Evolutionary conservation across 768 basidiomycete species (phyloP).

Genomic region (Basidioascus undulatus): DNA sequence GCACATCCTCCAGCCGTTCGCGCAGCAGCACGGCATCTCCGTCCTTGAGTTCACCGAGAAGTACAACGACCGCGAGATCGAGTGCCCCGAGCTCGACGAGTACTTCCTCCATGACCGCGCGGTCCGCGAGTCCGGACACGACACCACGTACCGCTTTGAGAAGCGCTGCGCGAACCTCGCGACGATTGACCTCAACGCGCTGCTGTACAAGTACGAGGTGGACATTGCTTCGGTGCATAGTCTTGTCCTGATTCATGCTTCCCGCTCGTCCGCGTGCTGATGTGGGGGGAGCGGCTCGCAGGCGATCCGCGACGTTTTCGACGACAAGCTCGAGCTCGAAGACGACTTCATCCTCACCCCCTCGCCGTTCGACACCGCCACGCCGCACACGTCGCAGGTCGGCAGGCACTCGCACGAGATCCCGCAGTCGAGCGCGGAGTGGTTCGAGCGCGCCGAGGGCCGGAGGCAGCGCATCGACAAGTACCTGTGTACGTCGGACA

Average conservation of each 20-base stretch:
- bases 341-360: slow-evolving; percentile 78
- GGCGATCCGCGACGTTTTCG: slow-evolving; percentile 88
- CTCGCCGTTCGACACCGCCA: slow-evolving; percentile 53
- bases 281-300: too few relatives aligned
- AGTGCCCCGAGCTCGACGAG: slow-evolving; percentile 75
- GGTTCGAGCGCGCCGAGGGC: slow-evolving; percentile 73
- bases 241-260: too few relatives aligned
- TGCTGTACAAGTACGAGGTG: slow-evolving; percentile 95
- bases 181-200: slow-evolving; percentile 81
- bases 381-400: slow-evolving; percentile 23
- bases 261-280: too few relatives aligned
- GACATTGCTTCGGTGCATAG: slow-evolving; percentile 98
- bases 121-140: slow-evolving; percentile 81
- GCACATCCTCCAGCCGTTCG: slow-evolving; percentile 86
- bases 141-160: slow-evolving; percentile 91
- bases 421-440: slow-evolving; percentile 57
- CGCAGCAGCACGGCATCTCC: slow-evolving; percentile 70
- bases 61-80: slow-evolving; percentile 63
- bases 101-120: slow-evolving; percentile 90
- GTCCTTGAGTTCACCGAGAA: slow-evolving; percentile 90
- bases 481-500: too few relatives aligned
- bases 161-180: slow-evolving; percentile 91
- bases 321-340: slow-evolving; percentile 70
- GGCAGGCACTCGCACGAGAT: slow-evolving; percentile 24
- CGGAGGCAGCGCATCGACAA: slow-evolving; percentile 69